phyloP scores from a whole-genome alignment of 441 rosid species.

The Raphanus hybrid region DNA sequence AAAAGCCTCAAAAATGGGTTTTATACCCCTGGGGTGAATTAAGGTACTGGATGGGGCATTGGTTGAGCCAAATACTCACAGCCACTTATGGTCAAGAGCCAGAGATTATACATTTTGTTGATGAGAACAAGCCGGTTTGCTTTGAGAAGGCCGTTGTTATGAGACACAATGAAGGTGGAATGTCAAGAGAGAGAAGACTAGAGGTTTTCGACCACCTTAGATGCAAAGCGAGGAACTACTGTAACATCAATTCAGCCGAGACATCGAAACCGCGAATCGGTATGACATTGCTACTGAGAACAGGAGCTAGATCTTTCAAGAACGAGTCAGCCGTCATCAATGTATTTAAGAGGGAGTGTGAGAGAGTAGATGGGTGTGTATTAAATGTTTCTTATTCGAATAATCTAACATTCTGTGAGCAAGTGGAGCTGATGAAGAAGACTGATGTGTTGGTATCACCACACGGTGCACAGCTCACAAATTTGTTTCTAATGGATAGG shows the following conservation, averaged over 20 bases:
- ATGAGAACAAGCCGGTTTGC: constrained; percentile 50
- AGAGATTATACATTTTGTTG: constrained; percentile 35
- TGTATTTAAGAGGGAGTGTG: constrained; percentile 54
- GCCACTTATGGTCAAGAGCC: constrained; percentile 52
- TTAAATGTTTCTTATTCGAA: constrained; percentile 40
- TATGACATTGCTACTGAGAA: constrained; percentile 68
- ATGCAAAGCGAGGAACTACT: constrained; percentile 59
- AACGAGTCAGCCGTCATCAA: constrained; percentile 53
- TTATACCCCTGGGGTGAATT: constrained; percentile 34
- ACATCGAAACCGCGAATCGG: constrained; percentile 42
- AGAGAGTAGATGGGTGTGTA: constrained; percentile 12
- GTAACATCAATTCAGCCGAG: constrained; percentile 46
- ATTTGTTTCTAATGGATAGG: constrained; percentile 67
- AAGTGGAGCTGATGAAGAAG: constrained; percentile 65
- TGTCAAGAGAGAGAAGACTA: constrained; percentile 63
- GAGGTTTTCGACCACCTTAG: constrained; percentile 64
- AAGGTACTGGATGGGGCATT: constrained; percentile 52
- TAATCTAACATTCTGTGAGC: constrained; percentile 69
- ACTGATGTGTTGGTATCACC: constrained; percentile 65
- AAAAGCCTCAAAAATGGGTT: constrained; percentile 59
- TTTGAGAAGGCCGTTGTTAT: constrained; percentile 73
- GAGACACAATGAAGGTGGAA: constrained; percentile 79
- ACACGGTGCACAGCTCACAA: constrained; percentile 71
- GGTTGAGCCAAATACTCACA: constrained; percentile 51
- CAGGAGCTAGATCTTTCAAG: constrained; percentile 69